phyloP scores from a whole-genome alignment of 805 yeast genomes.

The Metschnikowia arizonensis region DNA sequence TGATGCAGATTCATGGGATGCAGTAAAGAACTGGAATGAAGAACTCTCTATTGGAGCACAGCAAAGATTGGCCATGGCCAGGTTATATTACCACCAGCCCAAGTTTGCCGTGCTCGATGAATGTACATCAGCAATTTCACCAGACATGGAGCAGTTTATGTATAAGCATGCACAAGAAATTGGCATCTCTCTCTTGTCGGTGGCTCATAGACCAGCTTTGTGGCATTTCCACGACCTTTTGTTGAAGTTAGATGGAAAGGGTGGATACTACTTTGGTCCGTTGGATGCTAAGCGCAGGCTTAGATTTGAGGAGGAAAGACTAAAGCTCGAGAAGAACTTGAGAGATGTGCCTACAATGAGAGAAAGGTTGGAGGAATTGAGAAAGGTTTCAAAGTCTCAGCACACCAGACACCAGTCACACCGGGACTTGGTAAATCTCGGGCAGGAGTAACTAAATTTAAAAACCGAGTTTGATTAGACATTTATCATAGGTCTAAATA shows the following conservation, averaged over 20 bases:
- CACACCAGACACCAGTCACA: constrained; percentile 34
- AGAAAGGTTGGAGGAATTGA: constrained; percentile 62
- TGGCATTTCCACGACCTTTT: constrained; percentile 89
- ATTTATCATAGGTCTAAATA: no score
- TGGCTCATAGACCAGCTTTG: constrained; percentile 85
- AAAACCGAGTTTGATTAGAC: no score
- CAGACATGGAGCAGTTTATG: constrained; percentile 86
- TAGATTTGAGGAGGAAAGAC: constrained; percentile 71
- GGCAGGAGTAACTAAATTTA: constrained; percentile 2
- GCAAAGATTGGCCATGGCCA: constrained; percentile 88
- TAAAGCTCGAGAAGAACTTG: constrained; percentile 61
- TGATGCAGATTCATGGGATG: constrained; percentile 45
- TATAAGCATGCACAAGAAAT: constrained; percentile 74
- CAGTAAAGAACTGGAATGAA: constrained; percentile 79
- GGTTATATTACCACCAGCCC: constrained; percentile 87
- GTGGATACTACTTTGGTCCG: constrained; percentile 56
- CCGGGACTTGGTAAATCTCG: constrained; percentile 24
- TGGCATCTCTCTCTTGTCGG: constrained; percentile 80
- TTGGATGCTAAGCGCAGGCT: constrained; percentile 74
- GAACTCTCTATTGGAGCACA: constrained; percentile 88
- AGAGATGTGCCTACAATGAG: constrained; percentile 66
- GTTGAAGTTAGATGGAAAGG: constrained; percentile 82
- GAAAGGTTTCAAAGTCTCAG: constrained; percentile 46
- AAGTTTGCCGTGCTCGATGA: constrained; percentile 93
- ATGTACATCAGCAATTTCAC: constrained; percentile 91